phyloP scores from a whole-genome alignment of 441 rosid species.

The Bruguiera hainesii region DNA sequence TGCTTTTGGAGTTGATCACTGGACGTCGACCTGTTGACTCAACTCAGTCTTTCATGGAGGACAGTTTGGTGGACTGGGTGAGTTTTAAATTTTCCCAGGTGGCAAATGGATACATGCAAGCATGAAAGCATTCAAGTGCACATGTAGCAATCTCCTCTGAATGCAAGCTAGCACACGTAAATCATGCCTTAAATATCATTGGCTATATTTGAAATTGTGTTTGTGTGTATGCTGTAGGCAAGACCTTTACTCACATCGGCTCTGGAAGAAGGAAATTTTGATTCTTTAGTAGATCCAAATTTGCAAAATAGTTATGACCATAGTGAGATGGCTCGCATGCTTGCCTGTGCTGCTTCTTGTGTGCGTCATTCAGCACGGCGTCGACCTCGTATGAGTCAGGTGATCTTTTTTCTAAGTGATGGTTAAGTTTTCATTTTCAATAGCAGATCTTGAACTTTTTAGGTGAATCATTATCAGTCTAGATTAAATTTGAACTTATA shows the following conservation, averaged over 20 bases:
- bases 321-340: slow-evolving; percentile 86
- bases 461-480: neutral
- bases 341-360: slow-evolving; percentile 92
- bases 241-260: slow-evolving; percentile 83
- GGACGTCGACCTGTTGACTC: slow-evolving; percentile 84
- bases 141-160: neutral
- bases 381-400: slow-evolving; percentile 96
- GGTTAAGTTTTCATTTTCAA: neutral
- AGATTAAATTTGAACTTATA: neutral
- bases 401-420: slow-evolving; percentile 20
- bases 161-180: neutral
- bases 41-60: slow-evolving; percentile 56
- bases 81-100: slow-evolving; percentile 20
- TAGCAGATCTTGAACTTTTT: neutral
- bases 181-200: slow-evolving; percentile 1
- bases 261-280: slow-evolving; percentile 71
- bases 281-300: slow-evolving; percentile 57
- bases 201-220: slow-evolving; percentile 5
- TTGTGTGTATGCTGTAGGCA: slow-evolving; percentile 46
- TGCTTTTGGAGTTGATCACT: slow-evolving; percentile 91
- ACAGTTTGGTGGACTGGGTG: slow-evolving; percentile 98
- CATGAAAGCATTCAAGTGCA: neutral
- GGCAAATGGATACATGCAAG: neutral
- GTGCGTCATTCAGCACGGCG: slow-evolving; percentile 89
- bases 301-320: slow-evolving; percentile 52